Percentiles rank a stretch among this genome's conserved stretches.
Conservation (phyloP, 257 asterid species). For the Solanum neorickii region DNA sequence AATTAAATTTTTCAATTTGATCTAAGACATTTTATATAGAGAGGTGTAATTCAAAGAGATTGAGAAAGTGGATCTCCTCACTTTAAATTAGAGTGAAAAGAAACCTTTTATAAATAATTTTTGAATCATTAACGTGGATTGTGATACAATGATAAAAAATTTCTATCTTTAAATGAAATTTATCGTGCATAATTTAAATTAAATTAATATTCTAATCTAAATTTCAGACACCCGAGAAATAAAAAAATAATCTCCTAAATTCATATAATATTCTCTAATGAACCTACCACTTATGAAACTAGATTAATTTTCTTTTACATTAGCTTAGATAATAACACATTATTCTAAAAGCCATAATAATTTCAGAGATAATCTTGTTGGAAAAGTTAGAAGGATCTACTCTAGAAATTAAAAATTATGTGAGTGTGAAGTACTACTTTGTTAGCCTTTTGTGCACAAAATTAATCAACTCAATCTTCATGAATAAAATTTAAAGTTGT, state of each 20-base stretch:
- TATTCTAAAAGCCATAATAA: neutral
- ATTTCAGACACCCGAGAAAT: fast-evolving
- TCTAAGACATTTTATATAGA: neutral
- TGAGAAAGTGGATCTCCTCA: neutral
- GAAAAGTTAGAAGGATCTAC: neutral
- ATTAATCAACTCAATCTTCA: neutral
- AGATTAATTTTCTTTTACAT: neutral
- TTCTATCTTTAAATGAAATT: fast-evolving
- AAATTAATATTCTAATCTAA: too few species aligned
- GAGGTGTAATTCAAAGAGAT: neutral
- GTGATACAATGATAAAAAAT: too few species aligned
- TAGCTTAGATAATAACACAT: neutral
- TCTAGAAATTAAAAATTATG: too few species aligned
- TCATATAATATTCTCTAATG: neutral
- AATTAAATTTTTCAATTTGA: neutral
- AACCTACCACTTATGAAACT: neutral
- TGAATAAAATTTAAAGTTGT: neutral
- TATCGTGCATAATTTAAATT: too few species aligned
- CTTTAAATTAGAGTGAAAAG: neutral
- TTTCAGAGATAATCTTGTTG: neutral
- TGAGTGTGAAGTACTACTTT: neutral
- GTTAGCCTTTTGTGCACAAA: neutral
- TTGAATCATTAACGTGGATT: too few species aligned
- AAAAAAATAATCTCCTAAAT: too few species aligned
- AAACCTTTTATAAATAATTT: too few species aligned